A percentile compares a stretch with the other conserved stretches of the same genome.
These are phyloP conservation scores for Macrophomina phaseolina DNA, from an alignment of 2,329 filamentous ascomycete species.

Conservation along the genomic window DNA sequence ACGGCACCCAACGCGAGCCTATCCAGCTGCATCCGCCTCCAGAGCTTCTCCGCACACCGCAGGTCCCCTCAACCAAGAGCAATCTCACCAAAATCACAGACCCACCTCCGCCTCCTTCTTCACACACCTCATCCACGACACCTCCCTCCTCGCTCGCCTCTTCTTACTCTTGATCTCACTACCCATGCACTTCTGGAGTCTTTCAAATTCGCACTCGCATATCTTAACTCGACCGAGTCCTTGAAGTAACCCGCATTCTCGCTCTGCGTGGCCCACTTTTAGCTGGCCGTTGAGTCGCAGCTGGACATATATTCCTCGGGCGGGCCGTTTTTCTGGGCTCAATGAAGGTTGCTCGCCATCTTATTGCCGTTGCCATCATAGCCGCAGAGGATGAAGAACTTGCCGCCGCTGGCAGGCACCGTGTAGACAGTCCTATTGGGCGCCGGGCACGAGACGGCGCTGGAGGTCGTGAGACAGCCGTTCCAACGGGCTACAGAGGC, in stretches of 20 bases:
- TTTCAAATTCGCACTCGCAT: neutral
- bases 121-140: neutral
- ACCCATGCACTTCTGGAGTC: neutral
- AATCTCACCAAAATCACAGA: neutral
- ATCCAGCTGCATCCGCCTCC: conserved; percentile 9
- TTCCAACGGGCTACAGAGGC: no score
- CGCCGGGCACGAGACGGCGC: neutral
- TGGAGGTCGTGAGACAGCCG: neutral
- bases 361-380: neutral
- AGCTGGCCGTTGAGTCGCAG: conserved; percentile 5
- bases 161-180: neutral
- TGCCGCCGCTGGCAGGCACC: neutral
- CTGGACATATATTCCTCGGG: conserved; percentile 1
- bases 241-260: conserved; percentile 20
- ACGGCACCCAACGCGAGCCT: conserved; percentile 1
- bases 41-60: neutral
- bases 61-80: neutral
- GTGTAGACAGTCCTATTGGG: conserved; percentile 11
- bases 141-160: neutral
- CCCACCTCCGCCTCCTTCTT: neutral
- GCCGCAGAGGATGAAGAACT: conserved; percentile 8
- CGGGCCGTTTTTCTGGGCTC: conserved; percentile 1
- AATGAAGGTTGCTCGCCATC: conserved; percentile 18
- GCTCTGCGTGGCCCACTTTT: neutral
- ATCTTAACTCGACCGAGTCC: neutral